Evolutionary conservation across 2,329 filamentous ascomycete species (phyloP).

Genomic region (Claviceps sp.): DNA sequence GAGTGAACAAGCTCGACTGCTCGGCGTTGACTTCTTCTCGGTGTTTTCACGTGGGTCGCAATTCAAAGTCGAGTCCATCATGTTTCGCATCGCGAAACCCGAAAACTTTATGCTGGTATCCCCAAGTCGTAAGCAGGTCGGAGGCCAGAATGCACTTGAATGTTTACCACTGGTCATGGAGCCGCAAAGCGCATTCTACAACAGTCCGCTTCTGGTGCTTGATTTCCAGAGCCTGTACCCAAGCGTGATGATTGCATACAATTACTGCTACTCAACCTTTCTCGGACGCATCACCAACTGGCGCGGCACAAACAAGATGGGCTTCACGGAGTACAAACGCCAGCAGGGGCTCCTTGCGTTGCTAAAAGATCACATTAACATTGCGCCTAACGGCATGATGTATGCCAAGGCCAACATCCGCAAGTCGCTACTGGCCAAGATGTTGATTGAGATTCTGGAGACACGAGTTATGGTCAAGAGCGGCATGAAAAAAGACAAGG

Average conservation of each 20-base stretch:
- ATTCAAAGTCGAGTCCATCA: slow-evolving; percentile 96
- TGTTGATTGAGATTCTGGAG: slow-evolving; percentile 91
- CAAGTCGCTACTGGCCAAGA: slow-evolving; percentile 85
- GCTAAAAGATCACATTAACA: slow-evolving; percentile 74
- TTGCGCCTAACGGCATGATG: slow-evolving; percentile 94
- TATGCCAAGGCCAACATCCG: slow-evolving; percentile 76
- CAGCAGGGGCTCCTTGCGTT: slow-evolving; percentile 62
- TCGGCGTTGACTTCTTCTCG: slow-evolving; percentile 93
- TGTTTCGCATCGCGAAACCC: slow-evolving; percentile 96
- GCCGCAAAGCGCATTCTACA: slow-evolving; percentile 89
- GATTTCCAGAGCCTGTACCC: slow-evolving; percentile 96
- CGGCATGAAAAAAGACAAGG: slow-evolving; percentile 87
- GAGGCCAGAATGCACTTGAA: slow-evolving; percentile 84
- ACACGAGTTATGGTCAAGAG: slow-evolving; percentile 96
- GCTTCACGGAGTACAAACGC: slow-evolving; percentile 76
- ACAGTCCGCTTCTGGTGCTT: slow-evolving; percentile 73
- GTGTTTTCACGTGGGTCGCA: slow-evolving; percentile 92
- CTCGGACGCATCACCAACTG: slow-evolving; percentile 74
- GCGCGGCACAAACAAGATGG: slow-evolving; percentile 91
- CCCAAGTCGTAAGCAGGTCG: slow-evolving; percentile 82
- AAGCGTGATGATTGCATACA: slow-evolving; percentile 98
- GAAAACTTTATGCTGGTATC: slow-evolving; percentile 88
- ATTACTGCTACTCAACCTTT: slow-evolving; percentile 97
- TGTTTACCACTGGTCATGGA: slow-evolving; percentile 96
- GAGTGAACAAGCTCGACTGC: slow-evolving; percentile 82